Base-by-base conservation (phyloP, 1,284 basidiomycete genomes). In the Baeospora myosura region DNA sequence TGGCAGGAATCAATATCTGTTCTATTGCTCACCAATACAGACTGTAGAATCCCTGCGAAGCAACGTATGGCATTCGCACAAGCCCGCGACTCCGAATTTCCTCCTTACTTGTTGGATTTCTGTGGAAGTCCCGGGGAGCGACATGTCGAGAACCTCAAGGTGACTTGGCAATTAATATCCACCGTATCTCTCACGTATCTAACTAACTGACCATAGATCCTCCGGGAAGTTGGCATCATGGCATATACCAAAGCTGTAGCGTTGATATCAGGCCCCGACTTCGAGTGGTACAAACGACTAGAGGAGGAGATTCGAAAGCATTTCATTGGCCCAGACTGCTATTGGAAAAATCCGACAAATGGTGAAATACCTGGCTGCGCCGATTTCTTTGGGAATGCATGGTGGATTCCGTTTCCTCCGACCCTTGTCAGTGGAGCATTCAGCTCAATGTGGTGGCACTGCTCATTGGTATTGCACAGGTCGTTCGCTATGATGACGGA, bases 111-210 rank as follows among this genome's bases (percentile, higher is more conserved):
- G 1, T 63, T 88, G 32, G 58, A 72, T 38, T 91, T 89, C 52
- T 47, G 59, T n/a, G 81, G 80, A 3, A 74, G 74, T 2, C 79
- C 80, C 0, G 83, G 71, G 3, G 88, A 90, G 57, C 63, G 88
- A 45, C 81, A 88, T 52, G 76, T 83, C 2, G 87, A 90, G 58
- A 88, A 89, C 55, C 60, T 90, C 45, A 88, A 88, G 74, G 84
- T 83, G 43, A 41, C 57, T 38, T 36, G 33, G 5, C 32, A 7
- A 30, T 28, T 28, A 8, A 14, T 8, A 28, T 14, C 26, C 26
- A 8, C 26, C 8, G 26, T 28, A 8, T 8, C 26, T 14, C 26
- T 28, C 8, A 28, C 26, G 26, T 24, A 22, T 40, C 36, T 20
- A 7, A 29, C n/a, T 44, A 71, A 22, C n/a, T 17, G 18, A 29